Base-by-base conservation (phyloP, 306 rosid genomes). In the Leucaena leucocephala region DNA sequence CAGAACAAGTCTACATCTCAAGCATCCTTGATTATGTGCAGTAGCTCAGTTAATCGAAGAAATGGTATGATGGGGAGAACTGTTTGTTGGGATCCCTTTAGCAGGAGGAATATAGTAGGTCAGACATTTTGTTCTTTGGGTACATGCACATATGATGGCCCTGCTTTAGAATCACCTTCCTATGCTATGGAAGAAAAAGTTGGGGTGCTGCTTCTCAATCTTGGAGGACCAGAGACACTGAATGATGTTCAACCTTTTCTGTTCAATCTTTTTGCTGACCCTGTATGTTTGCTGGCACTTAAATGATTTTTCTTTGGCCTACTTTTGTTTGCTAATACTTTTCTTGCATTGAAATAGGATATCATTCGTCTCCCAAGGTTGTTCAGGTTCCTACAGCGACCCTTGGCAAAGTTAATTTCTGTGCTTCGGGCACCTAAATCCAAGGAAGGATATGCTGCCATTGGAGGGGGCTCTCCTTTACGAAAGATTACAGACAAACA, bases 381-480 rank as follows among this genome's bases (percentile, higher is more conserved):
- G 85, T 96, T 96, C 78, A 81, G 71, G 84, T 93, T 96, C 83
- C 97, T 96, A 68, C 98, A 90, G 82, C 89, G 78, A 59, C 99
- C 99, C 27, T 81, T 96, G 85, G 99, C 98, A 0, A 75, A 91
- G 45, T 67, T 96, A 76, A 96, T 96, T 78, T 96, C 99, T 76
- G 90, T 87, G 14, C 88, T 89, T 48, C 89, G 99, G 69, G 98
- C 99, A 81, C 96, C 98, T 74, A 96, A 96, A 87, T 93, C 98
- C 78, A 96, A 88, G 87, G 99, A 91, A 85, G 99, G 96, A 59
- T 96, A 96, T 90, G 99, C 98, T 80, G 83, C 99, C 65, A 96
- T 96, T 52, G 99, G 99, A 58, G 99, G 99, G 44, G 99, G 99
- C 82, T 96, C 99, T 58, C 99, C 99, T 8, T 85, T 96, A 80